A percentile compares a stretch with the other conserved stretches of the same genome.
phyloP scores from a whole-genome alignment of 257 asterid species.

The Primulina huaijiensis region DNA sequence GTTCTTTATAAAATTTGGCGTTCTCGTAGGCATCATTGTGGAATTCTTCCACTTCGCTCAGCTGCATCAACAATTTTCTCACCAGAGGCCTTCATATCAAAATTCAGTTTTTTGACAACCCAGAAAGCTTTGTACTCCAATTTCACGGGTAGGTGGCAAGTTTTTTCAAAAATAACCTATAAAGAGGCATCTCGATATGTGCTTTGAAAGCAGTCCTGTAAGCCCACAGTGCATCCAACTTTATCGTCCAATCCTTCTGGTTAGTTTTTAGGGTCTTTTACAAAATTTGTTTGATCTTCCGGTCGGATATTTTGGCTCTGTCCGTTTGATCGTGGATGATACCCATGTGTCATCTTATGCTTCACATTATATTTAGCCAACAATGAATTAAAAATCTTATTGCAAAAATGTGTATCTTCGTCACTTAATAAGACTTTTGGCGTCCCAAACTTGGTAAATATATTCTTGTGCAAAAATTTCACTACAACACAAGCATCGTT shows the following conservation, averaged over 20 bases:
- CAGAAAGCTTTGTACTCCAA: too few relatives aligned
- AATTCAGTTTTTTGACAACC: too few relatives aligned
- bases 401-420: background rate
- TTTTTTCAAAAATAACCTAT: too few relatives aligned
- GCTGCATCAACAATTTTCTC: too few relatives aligned
- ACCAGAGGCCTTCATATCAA: too few relatives aligned
- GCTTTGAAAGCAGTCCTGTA: background rate
- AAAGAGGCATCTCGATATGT: background rate
- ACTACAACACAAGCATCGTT: too few relatives aligned
- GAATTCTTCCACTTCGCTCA: too few relatives aligned
- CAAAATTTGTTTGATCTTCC: background rate
- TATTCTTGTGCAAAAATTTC: too few relatives aligned
- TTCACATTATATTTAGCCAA: background rate
- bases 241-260: background rate
- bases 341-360: background rate
- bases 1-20: too few relatives aligned
- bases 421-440: background rate
- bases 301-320: background rate
- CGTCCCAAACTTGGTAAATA: background rate
- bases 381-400: background rate
- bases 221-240: background rate
- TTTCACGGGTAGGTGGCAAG: too few relatives aligned
- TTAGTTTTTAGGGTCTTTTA: background rate
- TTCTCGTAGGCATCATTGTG: too few relatives aligned
- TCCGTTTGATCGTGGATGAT: background rate